Conservation (phyloP, 805 yeast species). For the Huiozyma sinensis region DNA sequence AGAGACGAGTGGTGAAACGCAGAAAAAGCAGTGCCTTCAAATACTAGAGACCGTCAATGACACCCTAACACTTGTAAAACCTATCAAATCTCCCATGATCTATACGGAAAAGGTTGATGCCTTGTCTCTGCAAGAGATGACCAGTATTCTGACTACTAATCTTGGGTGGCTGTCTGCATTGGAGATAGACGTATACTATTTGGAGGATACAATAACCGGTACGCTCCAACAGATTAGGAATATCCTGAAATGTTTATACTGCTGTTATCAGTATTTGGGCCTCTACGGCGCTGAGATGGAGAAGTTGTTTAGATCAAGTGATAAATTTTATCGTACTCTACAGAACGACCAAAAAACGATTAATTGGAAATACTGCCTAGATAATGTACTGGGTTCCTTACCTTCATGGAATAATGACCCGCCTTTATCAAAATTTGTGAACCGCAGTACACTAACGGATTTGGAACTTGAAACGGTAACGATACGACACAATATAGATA, state of each 20-base stretch:
- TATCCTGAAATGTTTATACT: constrained; percentile 37
- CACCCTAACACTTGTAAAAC: neutral
- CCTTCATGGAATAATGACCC: constrained; percentile 3
- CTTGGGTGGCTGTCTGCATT: constrained; percentile 44
- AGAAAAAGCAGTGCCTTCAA: neutral
- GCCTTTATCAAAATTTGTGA: constrained; percentile 1
- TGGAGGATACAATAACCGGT: constrained; percentile 21
- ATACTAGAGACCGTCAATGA: neutral
- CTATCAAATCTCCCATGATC: constrained; percentile 1
- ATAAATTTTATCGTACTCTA: constrained; percentile 31
- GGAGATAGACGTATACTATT: constrained; percentile 31
- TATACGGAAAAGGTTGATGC: neutral
- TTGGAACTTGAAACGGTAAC: neutral
- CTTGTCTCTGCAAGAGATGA: constrained; percentile 14
- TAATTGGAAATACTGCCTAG: constrained; percentile 31
- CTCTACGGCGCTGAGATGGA: constrained; percentile 41
- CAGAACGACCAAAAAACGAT: constrained; percentile 33
- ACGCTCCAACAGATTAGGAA: constrained; percentile 29
- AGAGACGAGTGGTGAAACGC: neutral
- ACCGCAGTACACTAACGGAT: neutral
- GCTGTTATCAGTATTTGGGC: constrained; percentile 40
- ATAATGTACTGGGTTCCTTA: constrained; percentile 12
- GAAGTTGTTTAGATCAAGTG: constrained; percentile 32
- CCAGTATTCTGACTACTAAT: constrained; percentile 33
- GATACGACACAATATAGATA: constrained; percentile 1